Base-by-base conservation (phyloP, 176 grass and related monocot genomes). In the Carex pumila region DNA sequence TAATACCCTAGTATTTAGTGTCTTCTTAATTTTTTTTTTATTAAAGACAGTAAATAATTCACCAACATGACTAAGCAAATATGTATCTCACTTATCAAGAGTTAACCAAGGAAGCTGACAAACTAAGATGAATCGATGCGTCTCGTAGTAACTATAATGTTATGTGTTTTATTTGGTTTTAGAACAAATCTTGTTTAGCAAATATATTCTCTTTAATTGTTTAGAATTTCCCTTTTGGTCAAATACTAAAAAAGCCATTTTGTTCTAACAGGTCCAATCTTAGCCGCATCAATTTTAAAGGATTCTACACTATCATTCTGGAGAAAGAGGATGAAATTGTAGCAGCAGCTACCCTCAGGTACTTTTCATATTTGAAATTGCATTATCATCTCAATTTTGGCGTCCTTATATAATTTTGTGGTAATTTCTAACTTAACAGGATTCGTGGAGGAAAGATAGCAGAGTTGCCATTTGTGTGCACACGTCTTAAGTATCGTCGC, bases 281-380 rank as follows among this genome's bases (percentile, higher is more conserved):
- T 85, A 85, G 84, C 54, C 65, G 89, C n/a, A 54, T 96, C 72
- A 91, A 96, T 77, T 93, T 91, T 89, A 84, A 89, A 86, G 93
- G 93, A 79, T 96, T 96, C 61, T 96, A 96, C 63, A 87, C 83
- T 4, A 93, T 93, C 52, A 75, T 92, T 72, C 84, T 96, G 21
- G 80, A 96, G 58, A 93, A 91, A 49, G 91, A 84, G 47, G 91
- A 88, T 86, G 91, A 96, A 65, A 13, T 86, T 65, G 62, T 96
- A 84, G 87, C 85, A 80, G 90, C 86, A 3, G 90, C 91, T 76
- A 89, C 93, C 58, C 84, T 96, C 78, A 96, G 91, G 93, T 96
- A 89, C n/a, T 65, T 71, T 50, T 85, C 21, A 45, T 75, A 39
- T 62, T 74, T 56, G 6, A 45, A 79, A 32, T 70, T 37, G 36